A percentile compares a stretch with the other conserved stretches of the same genome.
Conservation (phyloP, 2,329 filamentous ascomycete species). For the Alternaria longipes region DNA sequence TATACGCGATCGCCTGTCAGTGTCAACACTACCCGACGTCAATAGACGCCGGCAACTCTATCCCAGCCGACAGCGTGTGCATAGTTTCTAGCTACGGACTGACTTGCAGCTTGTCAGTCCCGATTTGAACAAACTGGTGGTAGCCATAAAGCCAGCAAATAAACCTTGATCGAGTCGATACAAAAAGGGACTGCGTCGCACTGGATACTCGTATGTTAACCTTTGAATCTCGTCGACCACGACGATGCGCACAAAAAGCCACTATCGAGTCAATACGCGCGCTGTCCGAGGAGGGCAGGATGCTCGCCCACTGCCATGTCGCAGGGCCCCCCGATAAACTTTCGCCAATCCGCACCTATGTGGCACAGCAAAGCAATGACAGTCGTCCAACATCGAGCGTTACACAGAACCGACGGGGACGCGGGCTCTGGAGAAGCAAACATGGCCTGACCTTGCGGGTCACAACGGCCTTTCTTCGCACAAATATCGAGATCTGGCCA, state of each 20-base stretch:
- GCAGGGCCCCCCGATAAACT: slow-evolving; percentile 21
- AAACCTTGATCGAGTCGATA: slow-evolving; percentile 20
- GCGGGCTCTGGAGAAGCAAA: slow-evolving; percentile 6
- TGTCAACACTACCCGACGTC: slow-evolving; percentile 34
- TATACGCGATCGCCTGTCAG: slow-evolving; percentile 29
- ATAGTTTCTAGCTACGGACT: slow-evolving; percentile 4
- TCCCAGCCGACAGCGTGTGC: slow-evolving; percentile 4
- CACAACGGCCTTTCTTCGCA: slow-evolving; percentile 19
- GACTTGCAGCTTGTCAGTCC: slow-evolving; percentile 30
- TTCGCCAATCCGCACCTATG: slow-evolving; percentile 25
- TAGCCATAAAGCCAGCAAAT: slow-evolving; percentile 18
- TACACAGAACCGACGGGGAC: slow-evolving; percentile 19
- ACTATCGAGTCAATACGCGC: slow-evolving; percentile 29
- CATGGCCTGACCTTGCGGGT: slow-evolving; percentile 24
- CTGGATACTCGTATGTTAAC: slow-evolving; percentile 10
- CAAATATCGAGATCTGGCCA: slow-evolving; percentile 15
- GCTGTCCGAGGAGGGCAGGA: slow-evolving; percentile 14
- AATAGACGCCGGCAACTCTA: slow-evolving; percentile 28
- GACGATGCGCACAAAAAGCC: slow-evolving; percentile 21
- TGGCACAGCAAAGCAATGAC: slow-evolving; percentile 33
- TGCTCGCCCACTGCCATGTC: slow-evolving; percentile 8
- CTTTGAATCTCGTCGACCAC: slow-evolving; percentile 15
- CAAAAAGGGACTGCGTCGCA: slow-evolving; percentile 19
- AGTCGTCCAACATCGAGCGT: slow-evolving; percentile 7
- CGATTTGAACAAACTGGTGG: slow-evolving; percentile 17